phyloP scores from a whole-genome alignment of 2,329 filamentous ascomycete genomes.

The Diaporthe longicolla region DNA sequence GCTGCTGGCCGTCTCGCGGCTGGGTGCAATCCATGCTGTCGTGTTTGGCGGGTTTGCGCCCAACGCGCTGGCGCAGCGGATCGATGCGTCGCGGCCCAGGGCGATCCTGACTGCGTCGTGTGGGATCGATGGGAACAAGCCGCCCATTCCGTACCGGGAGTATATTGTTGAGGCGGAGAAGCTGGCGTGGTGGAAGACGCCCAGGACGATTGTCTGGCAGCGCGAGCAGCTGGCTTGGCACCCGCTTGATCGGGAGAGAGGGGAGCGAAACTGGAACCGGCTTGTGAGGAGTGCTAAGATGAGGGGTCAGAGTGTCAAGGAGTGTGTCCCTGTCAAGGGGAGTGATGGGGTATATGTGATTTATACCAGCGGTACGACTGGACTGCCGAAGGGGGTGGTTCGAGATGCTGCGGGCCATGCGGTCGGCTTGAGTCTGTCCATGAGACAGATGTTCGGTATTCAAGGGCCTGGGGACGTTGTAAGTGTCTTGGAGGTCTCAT shows the following conservation, averaged over 20 bases:
- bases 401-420: constrained; percentile 89
- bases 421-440: constrained; percentile 85
- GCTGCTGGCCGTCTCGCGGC: constrained; percentile 83
- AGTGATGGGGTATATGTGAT: constrained; percentile 90
- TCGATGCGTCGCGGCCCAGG: constrained; percentile 83
- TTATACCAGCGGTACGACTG: constrained; percentile 88
- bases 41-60: constrained; percentile 95
- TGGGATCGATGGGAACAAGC: constrained; percentile 89
- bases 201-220: constrained; percentile 85
- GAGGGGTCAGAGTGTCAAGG: constrained; percentile 69
- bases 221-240: constrained; percentile 83
- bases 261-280: constrained; percentile 85
- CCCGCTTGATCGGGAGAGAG: constrained; percentile 73
- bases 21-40: constrained; percentile 91
- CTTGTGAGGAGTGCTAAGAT: constrained; percentile 79
- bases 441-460: constrained; percentile 86
- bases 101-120: constrained; percentile 91
- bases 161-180: constrained; percentile 82
- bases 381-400: constrained; percentile 85
- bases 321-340: constrained; percentile 82
- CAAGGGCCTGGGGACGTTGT: constrained; percentile 84
- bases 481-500: constrained; percentile 59
- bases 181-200: constrained; percentile 78
- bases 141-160: constrained; percentile 81
- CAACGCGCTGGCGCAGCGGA: constrained; percentile 85